Base-by-base conservation (phyloP, 1,284 basidiomycete genomes). In the Cystobasidium pallidum region DNA sequence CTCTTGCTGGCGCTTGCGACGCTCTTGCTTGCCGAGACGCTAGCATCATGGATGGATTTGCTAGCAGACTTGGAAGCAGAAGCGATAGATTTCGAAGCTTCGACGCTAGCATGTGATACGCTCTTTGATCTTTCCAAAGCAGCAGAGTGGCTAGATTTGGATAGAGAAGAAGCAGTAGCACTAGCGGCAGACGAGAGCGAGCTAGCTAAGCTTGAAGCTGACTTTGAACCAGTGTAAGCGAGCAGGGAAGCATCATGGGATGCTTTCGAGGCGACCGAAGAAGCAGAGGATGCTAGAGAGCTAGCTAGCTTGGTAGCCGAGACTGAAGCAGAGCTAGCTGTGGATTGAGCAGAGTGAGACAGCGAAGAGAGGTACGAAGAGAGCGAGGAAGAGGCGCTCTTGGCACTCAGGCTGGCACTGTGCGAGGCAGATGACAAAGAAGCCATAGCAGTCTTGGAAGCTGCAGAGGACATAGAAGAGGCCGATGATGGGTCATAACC, bases 401-500 rank as follows among this genome's bases (percentile, higher is more conserved):
- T 61, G 8, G 76, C 73, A 26, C 65, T 66, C 1, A 58, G 30
- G 34, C 43, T 65, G 19, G 62, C 67, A 13, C n/a, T 24, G 36
- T 67, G 64, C 10, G 66, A 61, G 34, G 64, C 72, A 2, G 65
- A 59, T 17, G 65, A 52, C 34, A 67, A 30, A 19, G 59, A 74
- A 7, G 73, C 51, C 8, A 59, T 41, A 26, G 62, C 62, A 32
- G 51, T 58, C 67, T 70, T 68, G 39, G 41, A 49, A 28, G 73
- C 73, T 36, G 39, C 45, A 24, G 39, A 55, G 17, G 64, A 57
- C 45, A 72, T 43, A 1, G 73, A 74, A 13, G 70, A 73, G 13
- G 76, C 76, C 19, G 61, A 64, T 2, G 72, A 64, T 6, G 67
- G 67, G 4, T 76, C 77, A n/a, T 47, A 52, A 32, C 74, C 62